Conservation (phyloP, 2,329 filamentous ascomycete species). For the Gliomastix tumulicola region DNA sequence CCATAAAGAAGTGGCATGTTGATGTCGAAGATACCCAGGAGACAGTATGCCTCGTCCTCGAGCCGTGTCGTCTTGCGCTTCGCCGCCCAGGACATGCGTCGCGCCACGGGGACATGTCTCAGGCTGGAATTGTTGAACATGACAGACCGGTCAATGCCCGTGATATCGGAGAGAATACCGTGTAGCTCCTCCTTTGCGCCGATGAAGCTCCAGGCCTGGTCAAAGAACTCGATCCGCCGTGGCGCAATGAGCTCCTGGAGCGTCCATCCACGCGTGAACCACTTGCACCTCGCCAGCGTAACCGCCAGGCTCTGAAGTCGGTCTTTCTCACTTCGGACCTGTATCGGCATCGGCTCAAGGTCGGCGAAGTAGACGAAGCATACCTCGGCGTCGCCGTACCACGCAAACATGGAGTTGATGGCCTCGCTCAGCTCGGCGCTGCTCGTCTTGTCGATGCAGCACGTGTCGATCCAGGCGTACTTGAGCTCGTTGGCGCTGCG, state of each 20-base stretch:
- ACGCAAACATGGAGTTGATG: too few relatives aligned
- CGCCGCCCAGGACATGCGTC: constrained; percentile 20
- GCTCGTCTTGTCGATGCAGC: too few relatives aligned
- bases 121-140: not conserved
- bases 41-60: constrained; percentile 20
- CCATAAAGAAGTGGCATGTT: constrained; percentile 23
- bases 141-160: constrained; percentile 1
- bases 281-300: constrained; percentile 17
- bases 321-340: too few relatives aligned
- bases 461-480: too few relatives aligned
- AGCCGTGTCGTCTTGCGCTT: constrained; percentile 12
- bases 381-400: constrained; percentile 12
- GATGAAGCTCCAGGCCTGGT: constrained; percentile 14
- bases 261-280: too few relatives aligned
- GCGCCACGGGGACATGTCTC: constrained; percentile 6
- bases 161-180: constrained; percentile 5
- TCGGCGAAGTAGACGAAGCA: constrained; percentile 16
- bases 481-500: constrained; percentile 8
- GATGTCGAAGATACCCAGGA: constrained; percentile 20
- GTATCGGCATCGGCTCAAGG: too few relatives aligned
- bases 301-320: too few relatives aligned
- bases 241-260: constrained; percentile 10
- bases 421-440: too few relatives aligned
- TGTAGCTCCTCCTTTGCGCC: constrained; percentile 11
- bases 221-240: constrained; percentile 17